phyloP scores from a whole-genome alignment of 768 basidiomycete species.

The Chiua virens region DNA sequence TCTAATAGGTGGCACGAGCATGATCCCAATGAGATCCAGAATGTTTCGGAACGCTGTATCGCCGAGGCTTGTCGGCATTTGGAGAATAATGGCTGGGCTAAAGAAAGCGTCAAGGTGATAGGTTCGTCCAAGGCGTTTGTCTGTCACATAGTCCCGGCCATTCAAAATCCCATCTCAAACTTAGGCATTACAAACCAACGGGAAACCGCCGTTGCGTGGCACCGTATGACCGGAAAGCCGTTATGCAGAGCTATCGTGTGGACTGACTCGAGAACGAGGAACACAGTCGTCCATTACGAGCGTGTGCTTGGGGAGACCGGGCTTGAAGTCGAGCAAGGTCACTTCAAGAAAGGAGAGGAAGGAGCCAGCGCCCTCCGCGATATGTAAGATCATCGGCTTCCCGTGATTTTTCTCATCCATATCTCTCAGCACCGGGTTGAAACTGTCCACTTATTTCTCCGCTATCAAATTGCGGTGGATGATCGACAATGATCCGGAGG shows the following conservation, averaged over 20 bases:
- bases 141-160: background rate
- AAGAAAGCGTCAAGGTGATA: slow-evolving; percentile 85
- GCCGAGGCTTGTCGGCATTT: slow-evolving; percentile 67
- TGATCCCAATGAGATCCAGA: slow-evolving; percentile 79
- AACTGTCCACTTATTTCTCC: slow-evolving; percentile 98
- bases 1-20: slow-evolving; percentile 89
- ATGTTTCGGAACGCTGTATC: slow-evolving; percentile 74
- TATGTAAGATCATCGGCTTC: slow-evolving; percentile 48
- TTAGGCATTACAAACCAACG: slow-evolving; percentile 93
- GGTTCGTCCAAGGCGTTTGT: slow-evolving; percentile 50
- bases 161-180: slow-evolving; percentile 24
- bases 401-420: background rate
- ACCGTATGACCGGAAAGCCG: slow-evolving; percentile 84
- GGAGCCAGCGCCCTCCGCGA: slow-evolving; percentile 63
- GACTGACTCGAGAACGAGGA: slow-evolving; percentile 92
- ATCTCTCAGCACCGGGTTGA: slow-evolving; percentile 74
- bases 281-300: slow-evolving; percentile 78
- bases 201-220: slow-evolving; percentile 95
- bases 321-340: slow-evolving; percentile 65
- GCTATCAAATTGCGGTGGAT: slow-evolving; percentile 97
- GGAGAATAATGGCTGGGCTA: slow-evolving; percentile 73
- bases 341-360: slow-evolving; percentile 69
- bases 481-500: slow-evolving; percentile 81
- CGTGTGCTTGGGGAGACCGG: slow-evolving; percentile 70
- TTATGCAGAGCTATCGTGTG: slow-evolving; percentile 91